Percentiles rank a stretch among this genome's conserved stretches.
phyloP scores from a whole-genome alignment of 345 rosid genomes.

The Citrus medica region DNA sequence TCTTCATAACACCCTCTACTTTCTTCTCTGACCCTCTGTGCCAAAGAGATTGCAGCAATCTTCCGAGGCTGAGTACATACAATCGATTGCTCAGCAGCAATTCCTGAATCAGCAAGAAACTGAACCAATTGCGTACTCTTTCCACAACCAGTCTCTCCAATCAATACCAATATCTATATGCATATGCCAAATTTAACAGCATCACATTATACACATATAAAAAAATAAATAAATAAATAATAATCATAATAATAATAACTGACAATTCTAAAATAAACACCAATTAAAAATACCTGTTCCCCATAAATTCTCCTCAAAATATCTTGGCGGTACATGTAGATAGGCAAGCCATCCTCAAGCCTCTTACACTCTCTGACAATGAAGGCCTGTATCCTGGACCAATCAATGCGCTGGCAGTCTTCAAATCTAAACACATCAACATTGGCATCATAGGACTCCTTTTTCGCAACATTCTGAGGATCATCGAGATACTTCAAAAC shows the following conservation, averaged over 20 bases:
- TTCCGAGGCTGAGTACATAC: constrained; percentile 91
- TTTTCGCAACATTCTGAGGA: constrained; percentile 12
- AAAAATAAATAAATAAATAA: too few relatives aligned
- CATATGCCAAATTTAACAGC: background rate
- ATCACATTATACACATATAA: background rate
- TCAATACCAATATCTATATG: constrained; percentile 63
- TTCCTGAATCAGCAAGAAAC: constrained; percentile 83
- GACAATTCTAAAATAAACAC: background rate
- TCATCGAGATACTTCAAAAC: constrained; percentile 39
- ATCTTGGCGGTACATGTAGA: constrained; percentile 48
- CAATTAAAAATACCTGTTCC: constrained; percentile 42
- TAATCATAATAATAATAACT: background rate
- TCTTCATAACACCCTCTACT: constrained; percentile 64
- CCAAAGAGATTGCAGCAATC: constrained; percentile 75
- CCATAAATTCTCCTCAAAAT: constrained; percentile 45
- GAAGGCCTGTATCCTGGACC: constrained; percentile 50
- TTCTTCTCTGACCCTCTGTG: constrained; percentile 75
- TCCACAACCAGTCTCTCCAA: constrained; percentile 96
- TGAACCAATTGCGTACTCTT: constrained; percentile 94
- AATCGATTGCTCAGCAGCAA: constrained; percentile 51
- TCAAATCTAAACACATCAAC: constrained; percentile 36
- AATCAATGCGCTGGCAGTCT: constrained; percentile 29
- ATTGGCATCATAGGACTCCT: background rate
- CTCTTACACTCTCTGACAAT: constrained; percentile 69
- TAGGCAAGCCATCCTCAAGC: constrained; percentile 73